These are phyloP conservation scores for Termitomyces heimii DNA, from an alignment of 768 basidiomycete species.

Conservation along the genomic window DNA sequence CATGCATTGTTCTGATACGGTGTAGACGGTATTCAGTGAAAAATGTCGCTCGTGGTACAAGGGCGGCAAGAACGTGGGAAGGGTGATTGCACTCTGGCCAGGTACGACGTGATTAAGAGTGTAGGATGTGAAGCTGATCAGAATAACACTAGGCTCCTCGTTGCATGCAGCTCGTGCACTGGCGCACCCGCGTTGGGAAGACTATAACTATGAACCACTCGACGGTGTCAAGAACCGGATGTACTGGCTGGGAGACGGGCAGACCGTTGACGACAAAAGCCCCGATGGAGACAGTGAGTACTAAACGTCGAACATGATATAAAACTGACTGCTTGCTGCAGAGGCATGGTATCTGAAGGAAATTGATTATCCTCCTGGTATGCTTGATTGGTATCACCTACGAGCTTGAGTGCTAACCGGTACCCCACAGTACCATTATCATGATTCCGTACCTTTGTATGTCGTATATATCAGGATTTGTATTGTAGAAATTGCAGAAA, in stretches of 20 bases:
- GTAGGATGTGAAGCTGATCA: neutral
- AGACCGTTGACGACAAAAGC: slow-evolving; percentile 42
- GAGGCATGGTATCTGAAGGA: slow-evolving; percentile 44
- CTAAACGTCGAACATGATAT: neutral
- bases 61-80: slow-evolving; percentile 50
- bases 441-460: neutral
- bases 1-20: neutral
- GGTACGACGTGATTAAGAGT: slow-evolving; percentile 24
- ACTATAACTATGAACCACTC: slow-evolving; percentile 46
- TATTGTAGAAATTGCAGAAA: neutral
- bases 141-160: slow-evolving; percentile 34
- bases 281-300: slow-evolving; percentile 25
- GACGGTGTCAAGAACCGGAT: slow-evolving; percentile 41
- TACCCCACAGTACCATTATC: slow-evolving; percentile 2
- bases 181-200: slow-evolving; percentile 58
- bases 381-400: neutral
- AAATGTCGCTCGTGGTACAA: slow-evolving; percentile 66
- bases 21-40: slow-evolving; percentile 50
- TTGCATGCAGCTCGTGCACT: slow-evolving; percentile 45
- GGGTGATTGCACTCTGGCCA: slow-evolving; percentile 55
- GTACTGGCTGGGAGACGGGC: slow-evolving; percentile 58
- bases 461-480: too few species aligned
- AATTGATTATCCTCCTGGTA: slow-evolving; percentile 41
- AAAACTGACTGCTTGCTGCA: slow-evolving; percentile 13
- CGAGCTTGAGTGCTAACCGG: neutral